These are phyloP conservation scores for Candida rishiriensis DNA, from an alignment of 805 yeast species.

Conservation along the genomic window DNA sequence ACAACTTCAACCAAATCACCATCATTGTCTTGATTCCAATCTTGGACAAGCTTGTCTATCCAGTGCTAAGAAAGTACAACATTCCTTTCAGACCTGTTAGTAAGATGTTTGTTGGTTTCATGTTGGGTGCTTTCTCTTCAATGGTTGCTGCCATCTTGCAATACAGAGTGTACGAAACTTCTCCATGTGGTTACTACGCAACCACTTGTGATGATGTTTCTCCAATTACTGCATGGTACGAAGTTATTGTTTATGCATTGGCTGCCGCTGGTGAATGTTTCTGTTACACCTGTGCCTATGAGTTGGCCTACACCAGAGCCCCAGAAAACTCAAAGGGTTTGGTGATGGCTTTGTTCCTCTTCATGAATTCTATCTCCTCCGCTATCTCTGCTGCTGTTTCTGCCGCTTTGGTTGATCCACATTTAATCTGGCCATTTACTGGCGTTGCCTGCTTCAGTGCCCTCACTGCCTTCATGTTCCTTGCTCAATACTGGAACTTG, in stretches of 20 bases:
- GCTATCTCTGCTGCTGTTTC: conserved; percentile 41
- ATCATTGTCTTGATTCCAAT: conserved; percentile 49
- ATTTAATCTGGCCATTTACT: conserved; percentile 39
- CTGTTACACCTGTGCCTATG: conserved; percentile 46
- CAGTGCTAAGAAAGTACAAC: conserved; percentile 37
- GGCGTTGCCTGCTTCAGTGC: conserved; percentile 36
- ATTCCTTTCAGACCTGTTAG: conserved; percentile 41
- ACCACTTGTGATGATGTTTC: conserved; percentile 33
- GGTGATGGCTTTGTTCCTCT: conserved; percentile 40
- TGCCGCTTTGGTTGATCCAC: conserved; percentile 37
- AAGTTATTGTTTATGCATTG: conserved; percentile 30
- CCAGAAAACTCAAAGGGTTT: conserved; percentile 50
- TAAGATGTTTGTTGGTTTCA: conserved; percentile 45
- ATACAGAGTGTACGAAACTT: conserved; percentile 40
- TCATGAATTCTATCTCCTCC: conserved; percentile 42
- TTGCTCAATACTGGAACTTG: conserved; percentile 28
- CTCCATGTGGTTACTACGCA: conserved; percentile 48
- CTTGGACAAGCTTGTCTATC: conserved; percentile 44
- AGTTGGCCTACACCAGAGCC: conserved; percentile 48
- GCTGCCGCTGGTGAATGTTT: conserved; percentile 51
- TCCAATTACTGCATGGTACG: conserved; percentile 32
- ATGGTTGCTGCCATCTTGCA: conserved; percentile 48
- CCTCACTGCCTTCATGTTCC: conserved; percentile 28
- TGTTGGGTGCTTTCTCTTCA: conserved; percentile 42
- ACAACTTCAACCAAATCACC: conserved; percentile 50